A percentile compares a stretch with the other conserved stretches of the same genome.
Evolutionary conservation across 345 rosid genomes (phyloP).

Genomic region (Populus tremula): DNA sequence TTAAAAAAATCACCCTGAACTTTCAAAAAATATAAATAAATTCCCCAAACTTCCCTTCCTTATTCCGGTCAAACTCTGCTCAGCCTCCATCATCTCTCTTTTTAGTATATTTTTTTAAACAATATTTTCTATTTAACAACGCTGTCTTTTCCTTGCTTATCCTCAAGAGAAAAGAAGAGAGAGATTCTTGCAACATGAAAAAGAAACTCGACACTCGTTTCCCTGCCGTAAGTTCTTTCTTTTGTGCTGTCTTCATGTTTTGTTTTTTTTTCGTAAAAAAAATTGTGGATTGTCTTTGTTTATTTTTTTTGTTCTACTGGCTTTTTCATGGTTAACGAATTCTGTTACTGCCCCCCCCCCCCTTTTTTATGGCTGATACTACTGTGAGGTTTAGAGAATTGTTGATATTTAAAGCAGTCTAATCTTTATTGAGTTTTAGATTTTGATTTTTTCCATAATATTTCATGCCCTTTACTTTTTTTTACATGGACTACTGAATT

Average conservation of each 20-base stretch:
- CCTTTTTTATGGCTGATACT: not conserved
- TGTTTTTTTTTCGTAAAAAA: not conserved
- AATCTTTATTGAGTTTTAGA: not conserved
- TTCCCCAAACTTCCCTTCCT: not conserved
- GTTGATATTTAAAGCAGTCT: not conserved
- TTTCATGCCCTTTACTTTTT: not conserved
- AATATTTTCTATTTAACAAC: not conserved
- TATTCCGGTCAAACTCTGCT: not conserved
- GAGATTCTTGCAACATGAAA: conserved; percentile 24
- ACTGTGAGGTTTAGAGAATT: not conserved
- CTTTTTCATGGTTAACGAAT: not conserved
- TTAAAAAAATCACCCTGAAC: not conserved
- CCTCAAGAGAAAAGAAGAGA: not conserved
- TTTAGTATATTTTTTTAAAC: not conserved
- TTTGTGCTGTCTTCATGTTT: not conserved
- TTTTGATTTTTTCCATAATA: not conserved
- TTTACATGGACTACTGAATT: not conserved
- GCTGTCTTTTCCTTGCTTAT: not conserved
- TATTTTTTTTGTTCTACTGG: not conserved
- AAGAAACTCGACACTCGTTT: conserved; percentile 51
- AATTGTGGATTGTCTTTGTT: not conserved
- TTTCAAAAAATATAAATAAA: not conserved
- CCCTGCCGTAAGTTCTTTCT: conserved; percentile 21
- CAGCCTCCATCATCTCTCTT: not conserved
- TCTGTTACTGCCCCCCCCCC: not conserved